Conservation (phyloP, 257 asterid genomes). For the Ilex asprella region DNA sequence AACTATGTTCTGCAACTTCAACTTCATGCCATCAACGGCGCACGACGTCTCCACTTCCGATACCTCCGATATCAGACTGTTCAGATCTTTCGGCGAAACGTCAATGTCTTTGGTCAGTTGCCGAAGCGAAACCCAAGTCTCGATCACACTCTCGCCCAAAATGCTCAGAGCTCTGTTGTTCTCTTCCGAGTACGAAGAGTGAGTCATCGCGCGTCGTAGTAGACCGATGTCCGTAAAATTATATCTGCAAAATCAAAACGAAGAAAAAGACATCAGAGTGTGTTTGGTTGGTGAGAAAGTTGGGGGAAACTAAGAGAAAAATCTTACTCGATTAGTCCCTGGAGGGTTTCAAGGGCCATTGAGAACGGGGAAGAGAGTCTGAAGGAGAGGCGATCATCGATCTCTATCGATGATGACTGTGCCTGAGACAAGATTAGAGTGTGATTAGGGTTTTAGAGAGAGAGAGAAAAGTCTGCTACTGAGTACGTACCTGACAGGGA, state of each 20-base stretch:
- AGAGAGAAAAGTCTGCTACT: too few species aligned
- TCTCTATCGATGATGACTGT: not conserved
- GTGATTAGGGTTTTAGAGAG: not conserved
- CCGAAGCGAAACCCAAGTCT: constrained; percentile 33
- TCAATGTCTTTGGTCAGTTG: constrained; percentile 38
- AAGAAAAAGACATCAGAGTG: too few species aligned
- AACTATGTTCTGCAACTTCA: constrained; percentile 55
- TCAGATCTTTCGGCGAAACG: constrained; percentile 50
- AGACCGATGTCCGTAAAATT: constrained; percentile 44
- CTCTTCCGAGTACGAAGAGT: constrained; percentile 72
- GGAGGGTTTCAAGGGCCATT: constrained; percentile 48
- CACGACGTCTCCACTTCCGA: constrained; percentile 57
- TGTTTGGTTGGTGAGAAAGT: not conserved
- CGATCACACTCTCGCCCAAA: constrained; percentile 48
- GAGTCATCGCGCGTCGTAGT: constrained; percentile 67
- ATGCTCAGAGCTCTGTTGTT: constrained; percentile 69
- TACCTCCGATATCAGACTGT: constrained; percentile 24
- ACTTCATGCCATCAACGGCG: constrained; percentile 38
- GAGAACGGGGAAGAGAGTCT: constrained; percentile 44
- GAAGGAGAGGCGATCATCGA: not conserved
- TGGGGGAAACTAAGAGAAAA: not conserved
- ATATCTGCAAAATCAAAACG: constrained; percentile 31
- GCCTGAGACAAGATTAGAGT: not conserved
- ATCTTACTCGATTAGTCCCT: constrained; percentile 48
- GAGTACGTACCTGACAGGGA: constrained; percentile 5